These are phyloP conservation scores for Suillus luteus DNA, from an alignment of 768 basidiomycete species.

Conservation along the genomic window DNA sequence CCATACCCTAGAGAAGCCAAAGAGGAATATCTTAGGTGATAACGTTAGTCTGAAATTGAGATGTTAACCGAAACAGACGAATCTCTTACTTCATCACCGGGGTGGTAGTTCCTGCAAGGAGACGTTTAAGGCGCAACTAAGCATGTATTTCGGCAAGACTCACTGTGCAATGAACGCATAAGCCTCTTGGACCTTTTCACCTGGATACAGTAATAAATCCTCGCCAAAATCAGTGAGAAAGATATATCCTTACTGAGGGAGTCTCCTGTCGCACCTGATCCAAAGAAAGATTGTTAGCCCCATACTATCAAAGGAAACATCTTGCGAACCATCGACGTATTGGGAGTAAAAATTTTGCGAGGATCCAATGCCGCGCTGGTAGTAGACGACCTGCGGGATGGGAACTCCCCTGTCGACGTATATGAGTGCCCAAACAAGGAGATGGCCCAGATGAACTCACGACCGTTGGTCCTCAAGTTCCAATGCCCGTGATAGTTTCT, in stretches of 20 bases:
- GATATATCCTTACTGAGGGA: slow-evolving; percentile 49
- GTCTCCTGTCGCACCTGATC: slow-evolving; percentile 61
- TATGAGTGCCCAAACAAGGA: neutral
- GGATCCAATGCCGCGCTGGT: slow-evolving; percentile 63
- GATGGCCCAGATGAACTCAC: slow-evolving; percentile 20
- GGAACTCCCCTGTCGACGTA: slow-evolving; percentile 32
- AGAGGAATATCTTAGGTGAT: slow-evolving; percentile 61
- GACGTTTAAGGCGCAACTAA: slow-evolving; percentile 4
- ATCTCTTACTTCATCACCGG: slow-evolving; percentile 64
- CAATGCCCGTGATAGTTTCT: slow-evolving; percentile 59
- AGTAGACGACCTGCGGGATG: slow-evolving; percentile 65
- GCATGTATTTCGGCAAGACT: slow-evolving; percentile 28
- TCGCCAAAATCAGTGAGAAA: neutral
- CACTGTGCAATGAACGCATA: slow-evolving; percentile 83
- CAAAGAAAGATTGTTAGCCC: slow-evolving; percentile 11
- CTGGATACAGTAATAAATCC: slow-evolving; percentile 35
- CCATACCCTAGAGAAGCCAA: slow-evolving; percentile 73
- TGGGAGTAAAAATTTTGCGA: slow-evolving; percentile 58
- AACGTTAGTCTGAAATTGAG: slow-evolving; percentile 16
- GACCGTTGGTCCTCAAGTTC: slow-evolving; percentile 49
- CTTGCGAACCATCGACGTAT: slow-evolving; percentile 55
- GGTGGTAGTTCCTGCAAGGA: slow-evolving; percentile 58
- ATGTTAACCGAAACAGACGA: neutral
- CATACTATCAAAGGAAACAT: neutral
- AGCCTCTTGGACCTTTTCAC: slow-evolving; percentile 74